Base-by-base conservation (phyloP, 148 eudicot species). In the Heliamphora exappendiculata region DNA sequence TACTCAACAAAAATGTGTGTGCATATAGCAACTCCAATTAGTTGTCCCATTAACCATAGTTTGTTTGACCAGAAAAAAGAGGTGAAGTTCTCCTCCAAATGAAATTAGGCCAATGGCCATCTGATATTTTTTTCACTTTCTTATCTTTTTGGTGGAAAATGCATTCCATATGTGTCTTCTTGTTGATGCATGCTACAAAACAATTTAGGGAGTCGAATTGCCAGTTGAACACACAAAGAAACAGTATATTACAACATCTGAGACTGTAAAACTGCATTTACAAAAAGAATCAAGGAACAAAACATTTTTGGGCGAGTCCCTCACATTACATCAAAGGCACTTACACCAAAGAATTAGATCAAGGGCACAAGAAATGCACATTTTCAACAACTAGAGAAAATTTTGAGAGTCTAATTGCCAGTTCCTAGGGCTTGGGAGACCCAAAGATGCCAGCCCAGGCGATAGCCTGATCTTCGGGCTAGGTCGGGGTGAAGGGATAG, bases 401-500 rank as follows among this genome's bases (percentile, higher is more conserved):
- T 34, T 49, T 36, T 14, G 42, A 5, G 65, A 67, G 37, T 19
- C 73, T 76, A 76, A 57, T 75, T 81, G 75, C 66, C 73, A 5
- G 82, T 36, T 10, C 77, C 86, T 83, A 20, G 90, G 90, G 73
- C 85, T 87, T 3, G 90, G 86, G 36, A 85, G 79, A 75, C 90
- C 90, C 86, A 87, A 83, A 37, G 79, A 79, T 6, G 85, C 44
- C 34, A 85, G 76, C 81, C 86, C 72, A 17, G 90, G 90, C 24
- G 90, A 87, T 4, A 87, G 70, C 26, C 83, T 78, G 63, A 85
- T 33, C 44, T 75, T 83, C 0, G 88, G 86, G 44, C 82, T 83
- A 3, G 90, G 88, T 31, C 90, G 62, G 4, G 90, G 88, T 16
- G 88, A 83, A n/a, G 88, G 90, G 75, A 87, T 85, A 0, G 90